These are phyloP conservation scores for Mortierella sp. DNA, from an alignment of 371 early-diverging fungal species.

Conservation along the genomic window DNA sequence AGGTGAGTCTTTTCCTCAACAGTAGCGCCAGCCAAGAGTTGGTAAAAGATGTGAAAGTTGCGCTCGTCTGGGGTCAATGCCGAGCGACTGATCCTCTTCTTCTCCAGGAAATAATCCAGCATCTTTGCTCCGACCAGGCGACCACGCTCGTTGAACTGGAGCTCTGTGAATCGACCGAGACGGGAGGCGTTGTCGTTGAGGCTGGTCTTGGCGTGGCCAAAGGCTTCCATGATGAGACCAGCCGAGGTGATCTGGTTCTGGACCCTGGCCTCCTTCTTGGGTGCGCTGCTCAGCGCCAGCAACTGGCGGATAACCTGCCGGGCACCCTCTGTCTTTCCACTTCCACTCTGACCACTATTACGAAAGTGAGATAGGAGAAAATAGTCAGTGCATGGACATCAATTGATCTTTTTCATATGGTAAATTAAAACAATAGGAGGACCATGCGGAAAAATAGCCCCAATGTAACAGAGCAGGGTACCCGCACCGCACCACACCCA, in stretches of 20 bases:
- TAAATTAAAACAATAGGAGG: not conserved
- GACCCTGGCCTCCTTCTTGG: slow-evolving; percentile 86
- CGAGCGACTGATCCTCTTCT: slow-evolving; percentile 75
- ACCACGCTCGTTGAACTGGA: slow-evolving; percentile 92
- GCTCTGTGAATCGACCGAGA: slow-evolving; percentile 92
- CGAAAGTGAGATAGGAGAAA: not conserved
- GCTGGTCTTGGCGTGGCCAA: slow-evolving; percentile 87
- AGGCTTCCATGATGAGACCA: slow-evolving; percentile 83
- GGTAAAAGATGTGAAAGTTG: slow-evolving; percentile 95
- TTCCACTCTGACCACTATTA: slow-evolving; percentile 91
- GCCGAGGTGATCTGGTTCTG: slow-evolving; percentile 81
- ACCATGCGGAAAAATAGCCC: not conserved
- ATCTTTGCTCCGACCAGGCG: slow-evolving; percentile 91
- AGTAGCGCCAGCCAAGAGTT: slow-evolving; percentile 72
- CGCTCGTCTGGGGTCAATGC: slow-evolving; percentile 72
- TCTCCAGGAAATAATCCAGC: slow-evolving; percentile 94
- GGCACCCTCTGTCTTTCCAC: slow-evolving; percentile 89
- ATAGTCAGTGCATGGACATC: not conserved
- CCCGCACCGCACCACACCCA: not conserved
- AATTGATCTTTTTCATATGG: not conserved
- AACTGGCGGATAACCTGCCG: slow-evolving; percentile 78
- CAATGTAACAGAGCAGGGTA: not conserved
- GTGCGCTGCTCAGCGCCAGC: slow-evolving; percentile 60
- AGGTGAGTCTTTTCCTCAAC: slow-evolving; percentile 68
- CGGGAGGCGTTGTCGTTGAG: slow-evolving; percentile 87